These are phyloP conservation scores for Dissophora globulifera DNA, from an alignment of 192 early-diverging fungal genomes.

Conservation along the genomic window DNA sequence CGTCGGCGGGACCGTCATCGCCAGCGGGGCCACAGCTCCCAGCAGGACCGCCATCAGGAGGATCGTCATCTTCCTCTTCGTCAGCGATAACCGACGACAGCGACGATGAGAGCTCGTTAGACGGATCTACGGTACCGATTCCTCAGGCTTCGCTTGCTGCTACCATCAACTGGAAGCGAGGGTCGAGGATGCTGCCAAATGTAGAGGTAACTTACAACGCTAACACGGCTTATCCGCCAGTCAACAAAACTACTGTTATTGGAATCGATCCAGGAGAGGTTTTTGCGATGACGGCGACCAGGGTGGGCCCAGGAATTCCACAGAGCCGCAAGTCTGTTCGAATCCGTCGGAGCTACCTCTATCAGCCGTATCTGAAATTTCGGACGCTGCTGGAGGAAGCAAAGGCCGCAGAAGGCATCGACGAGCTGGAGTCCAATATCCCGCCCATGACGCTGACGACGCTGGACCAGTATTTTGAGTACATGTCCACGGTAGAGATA, in stretches of 20 bases:
- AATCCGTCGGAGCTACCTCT: background rate
- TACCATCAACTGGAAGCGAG: conserved; percentile 1
- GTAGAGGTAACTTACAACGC: background rate
- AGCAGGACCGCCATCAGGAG: no score
- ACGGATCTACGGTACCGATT: no score
- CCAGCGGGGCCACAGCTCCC: no score
- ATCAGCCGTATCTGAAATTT: background rate
- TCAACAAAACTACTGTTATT: background rate
- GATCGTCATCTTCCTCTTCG: no score
- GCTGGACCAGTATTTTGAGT: background rate
- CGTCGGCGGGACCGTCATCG: no score
- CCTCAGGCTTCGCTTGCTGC: no score
- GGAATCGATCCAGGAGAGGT: conserved; percentile 3
- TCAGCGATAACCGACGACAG: no score
- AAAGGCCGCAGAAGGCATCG: background rate
- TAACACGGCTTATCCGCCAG: background rate
- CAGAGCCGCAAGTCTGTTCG: background rate
- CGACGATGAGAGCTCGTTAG: no score
- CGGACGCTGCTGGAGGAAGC: background rate
- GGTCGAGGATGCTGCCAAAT: background rate
- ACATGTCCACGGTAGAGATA: background rate
- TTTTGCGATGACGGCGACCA: background rate
- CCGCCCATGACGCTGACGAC: background rate
- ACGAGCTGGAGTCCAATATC: background rate
- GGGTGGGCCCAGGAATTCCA: background rate